Conservation (phyloP, 352 stramenopile species). For the Chrysophaeum taylorii region DNA sequence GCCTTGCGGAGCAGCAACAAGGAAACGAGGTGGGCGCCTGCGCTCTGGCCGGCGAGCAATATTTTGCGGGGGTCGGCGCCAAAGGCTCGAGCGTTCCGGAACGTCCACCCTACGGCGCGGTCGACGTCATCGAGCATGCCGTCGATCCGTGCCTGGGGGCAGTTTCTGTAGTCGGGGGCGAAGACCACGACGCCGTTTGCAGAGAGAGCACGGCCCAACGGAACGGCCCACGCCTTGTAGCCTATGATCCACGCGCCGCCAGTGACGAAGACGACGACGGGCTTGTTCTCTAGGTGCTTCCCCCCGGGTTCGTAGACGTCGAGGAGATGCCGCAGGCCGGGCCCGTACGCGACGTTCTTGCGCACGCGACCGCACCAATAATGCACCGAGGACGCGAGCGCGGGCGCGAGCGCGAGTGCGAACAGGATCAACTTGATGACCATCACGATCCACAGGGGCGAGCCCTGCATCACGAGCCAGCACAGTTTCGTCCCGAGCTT, state of each 20-base stretch:
- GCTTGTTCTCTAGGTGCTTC: conserved; percentile 29
- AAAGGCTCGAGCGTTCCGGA: conserved; percentile 64
- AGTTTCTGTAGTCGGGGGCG: conserved; percentile 80
- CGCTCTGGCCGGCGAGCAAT: conserved; percentile 70
- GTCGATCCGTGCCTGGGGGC: conserved; percentile 64
- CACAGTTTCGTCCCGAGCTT: background rate
- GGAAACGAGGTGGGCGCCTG: conserved; percentile 67
- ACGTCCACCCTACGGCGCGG: conserved; percentile 65
- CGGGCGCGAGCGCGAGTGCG: conserved; percentile 44
- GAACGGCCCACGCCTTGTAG: conserved; percentile 64
- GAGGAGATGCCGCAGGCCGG: conserved; percentile 58
- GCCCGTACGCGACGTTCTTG: conserved; percentile 64
- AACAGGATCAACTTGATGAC: conserved; percentile 53
- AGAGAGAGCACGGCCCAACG: conserved; percentile 59
- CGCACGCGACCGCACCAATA: conserved; percentile 53
- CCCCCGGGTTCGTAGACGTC: conserved; percentile 58
- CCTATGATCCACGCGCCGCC: conserved; percentile 69
- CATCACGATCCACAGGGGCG: conserved; percentile 56
- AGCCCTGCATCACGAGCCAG: conserved; percentile 41
- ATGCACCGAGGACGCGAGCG: conserved; percentile 45
- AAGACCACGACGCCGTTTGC: conserved; percentile 63
- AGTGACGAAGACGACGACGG: conserved; percentile 73
- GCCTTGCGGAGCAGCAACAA: conserved; percentile 60
- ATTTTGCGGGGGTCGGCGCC: conserved; percentile 68
- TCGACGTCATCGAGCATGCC: conserved; percentile 76